Conservation (phyloP, 2,329 filamentous ascomycete genomes). For the Amauroascus verrucosus region DNA sequence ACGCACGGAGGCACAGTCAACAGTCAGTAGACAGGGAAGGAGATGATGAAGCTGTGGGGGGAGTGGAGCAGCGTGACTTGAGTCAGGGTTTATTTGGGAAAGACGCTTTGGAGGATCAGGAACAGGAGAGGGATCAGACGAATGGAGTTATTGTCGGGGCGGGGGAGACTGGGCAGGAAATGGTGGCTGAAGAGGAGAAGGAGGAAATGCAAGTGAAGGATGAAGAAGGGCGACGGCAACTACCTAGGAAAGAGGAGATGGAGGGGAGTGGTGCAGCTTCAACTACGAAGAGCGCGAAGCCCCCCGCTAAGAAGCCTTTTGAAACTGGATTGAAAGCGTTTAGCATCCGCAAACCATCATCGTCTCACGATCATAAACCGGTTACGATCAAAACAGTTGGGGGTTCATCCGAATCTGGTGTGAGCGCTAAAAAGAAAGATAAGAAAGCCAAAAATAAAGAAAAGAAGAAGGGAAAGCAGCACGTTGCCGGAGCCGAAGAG, state of each 20-base stretch:
- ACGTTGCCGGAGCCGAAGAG: too few species aligned
- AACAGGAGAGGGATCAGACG: conserved; percentile 3
- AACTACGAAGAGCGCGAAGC: neutral
- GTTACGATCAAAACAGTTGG: conserved; percentile 4
- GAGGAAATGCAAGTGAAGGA: neutral
- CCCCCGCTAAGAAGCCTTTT: neutral
- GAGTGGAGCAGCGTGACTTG: neutral
- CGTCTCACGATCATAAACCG: neutral
- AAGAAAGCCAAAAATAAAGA: conserved; percentile 10
- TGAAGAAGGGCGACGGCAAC: neutral
- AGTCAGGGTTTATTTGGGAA: neutral
- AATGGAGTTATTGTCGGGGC: neutral
- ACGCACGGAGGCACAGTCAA: neutral
- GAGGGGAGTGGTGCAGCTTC: neutral
- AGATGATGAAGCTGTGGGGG: neutral
- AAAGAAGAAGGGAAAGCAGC: conserved; percentile 1
- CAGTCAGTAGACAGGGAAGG: too few species aligned
- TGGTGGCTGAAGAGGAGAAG: neutral
- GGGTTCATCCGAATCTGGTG: neutral
- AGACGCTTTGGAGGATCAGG: neutral
- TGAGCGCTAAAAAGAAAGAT: neutral
- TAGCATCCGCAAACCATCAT: conserved; percentile 3
- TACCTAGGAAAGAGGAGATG: neutral
- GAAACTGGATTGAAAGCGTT: conserved; percentile 11
- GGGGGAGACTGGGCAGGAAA: neutral